Evolutionary conservation across 208 protist genomes (phyloP), one percentile per base, ranked within the genome.

Genomic region (Acanthamoeba sp.): DNA sequence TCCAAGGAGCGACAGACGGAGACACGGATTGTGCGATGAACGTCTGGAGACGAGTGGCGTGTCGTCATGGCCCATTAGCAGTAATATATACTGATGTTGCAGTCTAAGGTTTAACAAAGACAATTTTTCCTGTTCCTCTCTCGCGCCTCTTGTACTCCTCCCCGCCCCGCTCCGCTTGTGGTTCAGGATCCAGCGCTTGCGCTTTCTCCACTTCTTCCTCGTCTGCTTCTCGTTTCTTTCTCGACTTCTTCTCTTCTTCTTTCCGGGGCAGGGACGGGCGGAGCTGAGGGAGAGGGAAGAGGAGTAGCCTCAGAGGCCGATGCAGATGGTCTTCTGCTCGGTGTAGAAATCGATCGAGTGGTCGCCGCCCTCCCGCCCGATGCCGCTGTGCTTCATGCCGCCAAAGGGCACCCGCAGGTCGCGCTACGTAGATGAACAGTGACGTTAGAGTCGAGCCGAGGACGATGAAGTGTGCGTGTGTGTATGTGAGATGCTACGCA

Each of bases 261-360:
- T n/a, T n/a, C n/a, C n/a, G n/a, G n/a, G n/a, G n/a, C n/a, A n/a
- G n/a, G n/a, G n/a, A n/a, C n/a, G n/a, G n/a, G n/a, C n/a, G n/a
- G n/a, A n/a, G n/a, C n/a, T n/a, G n/a, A n/a, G n/a, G n/a, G n/a
- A n/a, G n/a, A n/a, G n/a, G n/a, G n/a, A n/a, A n/a, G n/a, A n/a
- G n/a, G n/a, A n/a, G n/a, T n/a, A 32, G 57, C 7, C 57, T 64
- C 57, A 64, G 57, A 85, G 76, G 16, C 40, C 38, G 76, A 98
- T 95, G 89, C 97, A 97, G 50, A 98, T 89, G 71, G 85, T 97
- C 82, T 98, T 98, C 59, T 95, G 42, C 38, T 98, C 96, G 42
- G 95, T 96, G 69, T 96, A 98, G 85, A 97, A 97, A 36, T 97
- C 97, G 36, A 97, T 84, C 38, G 93, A 95, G 57, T 97, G 66